phyloP scores from a whole-genome alignment of 2,329 filamentous ascomycete species.

The Cladophialophora yegresii region DNA sequence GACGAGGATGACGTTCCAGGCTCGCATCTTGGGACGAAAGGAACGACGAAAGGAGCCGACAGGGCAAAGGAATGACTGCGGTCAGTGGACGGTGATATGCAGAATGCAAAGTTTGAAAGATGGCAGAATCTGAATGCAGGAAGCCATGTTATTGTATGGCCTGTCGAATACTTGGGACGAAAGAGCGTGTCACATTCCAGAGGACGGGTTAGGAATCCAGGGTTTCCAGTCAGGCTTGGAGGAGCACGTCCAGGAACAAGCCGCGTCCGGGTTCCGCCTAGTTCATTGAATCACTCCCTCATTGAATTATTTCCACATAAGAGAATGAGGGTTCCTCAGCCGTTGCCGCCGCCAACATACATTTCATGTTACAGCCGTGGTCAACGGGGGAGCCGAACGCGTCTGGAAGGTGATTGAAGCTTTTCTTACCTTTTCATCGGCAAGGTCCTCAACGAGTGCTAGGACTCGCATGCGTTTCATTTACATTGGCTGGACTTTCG shows the following conservation, averaged over 20 bases:
- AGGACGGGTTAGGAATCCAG: not conserved
- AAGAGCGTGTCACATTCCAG: conserved; percentile 12
- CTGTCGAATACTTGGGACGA: conserved; percentile 7
- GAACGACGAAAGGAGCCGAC: not conserved
- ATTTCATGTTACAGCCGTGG: not conserved
- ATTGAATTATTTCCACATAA: not conserved
- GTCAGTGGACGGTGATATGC: conserved; percentile 9
- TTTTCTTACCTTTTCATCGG: conserved; percentile 1
- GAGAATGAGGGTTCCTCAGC: not conserved
- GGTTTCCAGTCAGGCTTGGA: not conserved
- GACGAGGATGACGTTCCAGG: conserved; percentile 14
- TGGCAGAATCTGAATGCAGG: not conserved
- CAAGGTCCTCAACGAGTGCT: not conserved
- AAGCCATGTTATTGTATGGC: conserved; percentile 19
- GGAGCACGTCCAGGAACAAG: not conserved
- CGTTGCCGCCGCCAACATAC: not conserved
- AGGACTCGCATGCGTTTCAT: not conserved
- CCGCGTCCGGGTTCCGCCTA: not conserved
- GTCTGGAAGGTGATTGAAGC: not conserved
- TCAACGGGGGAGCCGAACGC: not conserved
- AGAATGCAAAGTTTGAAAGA: not conserved
- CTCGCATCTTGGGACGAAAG: conserved; percentile 16
- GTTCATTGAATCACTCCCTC: too few species aligned
- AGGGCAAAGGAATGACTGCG: conserved; percentile 26
- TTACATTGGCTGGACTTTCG: not conserved